Conservation (phyloP, 768 basidiomycete genomes). For the Trametes sanguinea region DNA sequence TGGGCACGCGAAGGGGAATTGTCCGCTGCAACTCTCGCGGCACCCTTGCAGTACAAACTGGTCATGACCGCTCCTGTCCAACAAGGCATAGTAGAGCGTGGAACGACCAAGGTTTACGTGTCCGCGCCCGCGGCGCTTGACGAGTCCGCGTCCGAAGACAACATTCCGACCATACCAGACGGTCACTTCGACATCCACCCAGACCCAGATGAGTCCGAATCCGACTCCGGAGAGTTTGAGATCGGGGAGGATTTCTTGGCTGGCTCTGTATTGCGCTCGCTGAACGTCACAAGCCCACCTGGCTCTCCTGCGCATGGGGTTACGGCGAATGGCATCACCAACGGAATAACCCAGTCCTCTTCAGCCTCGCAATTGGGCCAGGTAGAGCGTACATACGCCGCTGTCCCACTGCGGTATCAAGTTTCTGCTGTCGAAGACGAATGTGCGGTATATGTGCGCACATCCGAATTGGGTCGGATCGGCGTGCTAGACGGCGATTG, state of each 20-base stretch:
- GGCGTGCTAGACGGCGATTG: conserved; percentile 78
- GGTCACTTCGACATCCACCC: conserved; percentile 14
- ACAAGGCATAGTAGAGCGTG: conserved; percentile 62
- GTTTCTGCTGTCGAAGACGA: conserved; percentile 46
- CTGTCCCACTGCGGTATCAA: conserved; percentile 37
- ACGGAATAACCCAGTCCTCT: conserved; percentile 24
- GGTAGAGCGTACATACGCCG: conserved; percentile 21
- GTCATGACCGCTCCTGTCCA: conserved; percentile 68
- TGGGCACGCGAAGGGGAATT: conserved; percentile 27
- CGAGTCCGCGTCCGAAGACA: conserved; percentile 37
- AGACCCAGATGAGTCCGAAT: neutral
- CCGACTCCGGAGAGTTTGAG: conserved; percentile 46
- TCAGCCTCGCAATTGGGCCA: conserved; percentile 15
- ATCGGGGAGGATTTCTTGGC: conserved; percentile 76
- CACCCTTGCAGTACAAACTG: conserved; percentile 37
- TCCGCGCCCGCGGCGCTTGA: conserved; percentile 7
- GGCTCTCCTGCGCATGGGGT: neutral
- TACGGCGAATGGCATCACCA: conserved; percentile 24
- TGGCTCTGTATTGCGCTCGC: conserved; percentile 42
- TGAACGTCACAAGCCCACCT: conserved; percentile 5
- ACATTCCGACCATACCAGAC: conserved; percentile 14
- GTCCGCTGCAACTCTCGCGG: neutral
- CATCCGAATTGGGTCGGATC: conserved; percentile 62
- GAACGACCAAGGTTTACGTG: conserved; percentile 49
- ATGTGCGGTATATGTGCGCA: conserved; percentile 59